Evolutionary conservation across 2,329 filamentous ascomycete species (phyloP), one percentile per base, ranked within the genome.

Genomic region (Botryosphaeria dothidea): DNA sequence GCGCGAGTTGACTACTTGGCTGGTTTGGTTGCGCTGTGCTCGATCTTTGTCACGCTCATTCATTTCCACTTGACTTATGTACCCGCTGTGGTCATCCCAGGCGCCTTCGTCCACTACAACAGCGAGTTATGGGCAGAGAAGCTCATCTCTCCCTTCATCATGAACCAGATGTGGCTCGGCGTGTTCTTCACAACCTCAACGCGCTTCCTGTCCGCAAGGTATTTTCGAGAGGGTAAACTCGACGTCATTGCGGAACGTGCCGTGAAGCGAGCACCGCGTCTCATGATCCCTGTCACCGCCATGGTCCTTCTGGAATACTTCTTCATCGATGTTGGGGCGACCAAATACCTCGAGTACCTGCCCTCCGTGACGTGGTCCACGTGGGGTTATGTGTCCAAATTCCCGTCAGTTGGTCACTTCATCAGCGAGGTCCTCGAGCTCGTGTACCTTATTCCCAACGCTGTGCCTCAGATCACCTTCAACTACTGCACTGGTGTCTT

Each of bases 401-500:
- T 78, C 67, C 68, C 70, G 3, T 80, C 81, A 43, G 78, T 79
- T 25, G 80, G 78, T 8, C 74, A 76, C 51, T 83, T 78, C 68
- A 71, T 83, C 36, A 80, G 75, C 38, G 79, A 81, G 63, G 66
- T 82, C 6, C 70, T 83, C 3, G 78, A 83, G 67, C 72, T 83
- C 9, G 72, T 76, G 3, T 83, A 80, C 61, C 71, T 83, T 9
- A 77, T 82, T n/a, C 81, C 81, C 6, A 83, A 83, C 56, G 80
- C 79, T 2, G 79, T 79, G 7, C 81, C 81, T 0, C 77, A 81
- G 60, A 79, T 83, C 54, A 82, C 79, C 8, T 78, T 77, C 69
- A 79, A 83, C 67, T 83, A 81, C 71, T 83, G 81, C 66, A 82
- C 81, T 0, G 81, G 81, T 70, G 81, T 83, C 4, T 73, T 83